A percentile compares a stretch with the other conserved stretches of the same genome.
Evolutionary conservation across 805 yeast genomes (phyloP).

Genomic region (Suhomyces pyralidae): DNA sequence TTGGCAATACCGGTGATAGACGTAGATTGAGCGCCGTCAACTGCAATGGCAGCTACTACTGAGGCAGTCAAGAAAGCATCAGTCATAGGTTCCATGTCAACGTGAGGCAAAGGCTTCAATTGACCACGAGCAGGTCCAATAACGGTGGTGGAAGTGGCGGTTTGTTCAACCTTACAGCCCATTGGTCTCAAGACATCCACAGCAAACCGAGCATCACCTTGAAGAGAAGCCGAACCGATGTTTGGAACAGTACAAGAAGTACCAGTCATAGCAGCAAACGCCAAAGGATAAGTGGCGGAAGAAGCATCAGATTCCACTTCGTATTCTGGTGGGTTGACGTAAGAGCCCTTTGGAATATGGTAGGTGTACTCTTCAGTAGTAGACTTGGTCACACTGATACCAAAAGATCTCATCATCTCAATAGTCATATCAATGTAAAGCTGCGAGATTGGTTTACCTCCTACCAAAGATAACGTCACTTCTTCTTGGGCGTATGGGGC

Average conservation of each 20-base stretch:
- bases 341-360: slow-evolving; percentile 81
- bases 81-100: slow-evolving; percentile 99
- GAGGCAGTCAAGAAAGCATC: slow-evolving; percentile 97
- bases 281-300: slow-evolving; percentile 95
- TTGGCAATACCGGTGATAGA: slow-evolving; percentile 94
- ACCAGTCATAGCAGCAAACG: slow-evolving; percentile 95
- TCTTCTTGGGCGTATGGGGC: slow-evolving; percentile 94
- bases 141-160: slow-evolving; percentile 85
- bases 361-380: slow-evolving; percentile 76
- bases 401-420: slow-evolving; percentile 89
- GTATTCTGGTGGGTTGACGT: slow-evolving; percentile 78
- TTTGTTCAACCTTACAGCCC: slow-evolving; percentile 90
- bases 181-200: slow-evolving; percentile 87
- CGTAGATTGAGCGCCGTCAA: slow-evolving; percentile 48
- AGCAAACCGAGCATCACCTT: slow-evolving; percentile 97
- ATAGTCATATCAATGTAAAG: slow-evolving; percentile 97
- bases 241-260: slow-evolving; percentile 90
- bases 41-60: slow-evolving; percentile 93
- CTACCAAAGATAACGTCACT: slow-evolving; percentile 82
- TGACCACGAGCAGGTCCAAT: slow-evolving; percentile 76
- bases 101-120: slow-evolving; percentile 64
- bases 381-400: slow-evolving; percentile 71
- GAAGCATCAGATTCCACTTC: slow-evolving; percentile 96
- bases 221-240: slow-evolving; percentile 86
- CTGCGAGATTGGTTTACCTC: slow-evolving; percentile 96